These are phyloP conservation scores for Colletotrichum costaricense DNA, from an alignment of 2,329 filamentous ascomycete genomes.

Conservation along the genomic window DNA sequence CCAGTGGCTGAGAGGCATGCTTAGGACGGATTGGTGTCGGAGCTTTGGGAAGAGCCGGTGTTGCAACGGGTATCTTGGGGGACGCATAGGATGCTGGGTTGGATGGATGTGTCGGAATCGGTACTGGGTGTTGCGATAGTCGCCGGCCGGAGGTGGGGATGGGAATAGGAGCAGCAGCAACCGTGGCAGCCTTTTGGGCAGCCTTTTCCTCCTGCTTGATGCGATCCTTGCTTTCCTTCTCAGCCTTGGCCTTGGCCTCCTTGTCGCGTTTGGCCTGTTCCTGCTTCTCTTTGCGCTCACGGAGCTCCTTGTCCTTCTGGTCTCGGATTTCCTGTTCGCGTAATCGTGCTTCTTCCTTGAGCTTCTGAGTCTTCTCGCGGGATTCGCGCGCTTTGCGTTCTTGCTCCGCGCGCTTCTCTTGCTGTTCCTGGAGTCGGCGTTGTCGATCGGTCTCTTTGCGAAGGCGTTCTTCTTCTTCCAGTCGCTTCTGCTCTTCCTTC, in stretches of 20 bases:
- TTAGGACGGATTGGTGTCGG: constrained; percentile 82
- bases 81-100: constrained; percentile 74
- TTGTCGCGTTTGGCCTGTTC: constrained; percentile 67
- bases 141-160: constrained; percentile 53
- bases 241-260: constrained; percentile 51
- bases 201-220: constrained; percentile 54
- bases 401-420: constrained; percentile 84
- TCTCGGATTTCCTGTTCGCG: constrained; percentile 83
- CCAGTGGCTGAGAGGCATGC: constrained; percentile 85
- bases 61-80: constrained; percentile 82
- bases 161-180: constrained; percentile 51
- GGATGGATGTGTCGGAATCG: constrained; percentile 65
- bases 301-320: constrained; percentile 70
- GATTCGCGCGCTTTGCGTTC: constrained; percentile 80
- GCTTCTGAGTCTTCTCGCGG: constrained; percentile 79
- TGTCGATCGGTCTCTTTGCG: constrained; percentile 88
- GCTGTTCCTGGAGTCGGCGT: constrained; percentile 83
- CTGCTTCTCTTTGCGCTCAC: constrained; percentile 69
- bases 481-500: constrained; percentile 89
- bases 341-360: constrained; percentile 83
- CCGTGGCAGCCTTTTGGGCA: constrained; percentile 51
- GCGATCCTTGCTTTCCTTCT: constrained; percentile 53
- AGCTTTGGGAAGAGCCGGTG: constrained; percentile 84
- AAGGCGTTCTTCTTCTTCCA: constrained; percentile 87
- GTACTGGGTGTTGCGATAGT: constrained; percentile 50